phyloP scores from a whole-genome alignment of 78 protist species.

The Dictyostelium citrinum region DNA sequence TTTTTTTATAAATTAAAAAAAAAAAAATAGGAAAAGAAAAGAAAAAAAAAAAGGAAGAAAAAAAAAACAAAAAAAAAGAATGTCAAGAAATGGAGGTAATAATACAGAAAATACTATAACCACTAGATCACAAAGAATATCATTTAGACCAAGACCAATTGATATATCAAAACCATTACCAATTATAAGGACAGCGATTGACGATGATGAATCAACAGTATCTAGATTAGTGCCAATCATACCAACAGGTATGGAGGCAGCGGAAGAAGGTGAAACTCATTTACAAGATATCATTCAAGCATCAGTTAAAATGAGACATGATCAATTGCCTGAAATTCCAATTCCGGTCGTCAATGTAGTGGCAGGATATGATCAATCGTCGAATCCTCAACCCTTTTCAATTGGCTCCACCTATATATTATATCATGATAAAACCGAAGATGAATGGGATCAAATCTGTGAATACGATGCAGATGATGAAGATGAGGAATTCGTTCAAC shows the following conservation, averaged over 20 bases:
- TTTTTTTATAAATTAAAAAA: neutral
- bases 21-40: neutral
- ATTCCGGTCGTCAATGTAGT: conserved; percentile 62
- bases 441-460: conserved; percentile 11
- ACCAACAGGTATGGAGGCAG: conserved; percentile 66
- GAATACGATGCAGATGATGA: conserved; percentile 56
- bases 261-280: conserved; percentile 42
- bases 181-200: conserved; percentile 43
- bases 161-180: conserved; percentile 68
- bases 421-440: conserved; percentile 14
- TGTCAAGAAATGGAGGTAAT: conserved; percentile 3
- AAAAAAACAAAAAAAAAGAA: neutral
- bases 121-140: conserved; percentile 10
- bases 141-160: conserved; percentile 75
- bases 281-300: conserved; percentile 56
- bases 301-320: neutral
- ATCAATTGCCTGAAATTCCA: conserved; percentile 55
- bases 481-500: conserved; percentile 14
- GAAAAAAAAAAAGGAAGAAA: neutral
- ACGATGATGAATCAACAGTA: conserved; percentile 43
- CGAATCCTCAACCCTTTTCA: conserved; percentile 18
- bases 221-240: neutral
- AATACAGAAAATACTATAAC: neutral
- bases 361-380: conserved; percentile 22
- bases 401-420: conserved; percentile 19